These are phyloP conservation scores for Colletotrichum sublineola DNA, from an alignment of 2,329 filamentous ascomycete genomes.

Conservation along the genomic window DNA sequence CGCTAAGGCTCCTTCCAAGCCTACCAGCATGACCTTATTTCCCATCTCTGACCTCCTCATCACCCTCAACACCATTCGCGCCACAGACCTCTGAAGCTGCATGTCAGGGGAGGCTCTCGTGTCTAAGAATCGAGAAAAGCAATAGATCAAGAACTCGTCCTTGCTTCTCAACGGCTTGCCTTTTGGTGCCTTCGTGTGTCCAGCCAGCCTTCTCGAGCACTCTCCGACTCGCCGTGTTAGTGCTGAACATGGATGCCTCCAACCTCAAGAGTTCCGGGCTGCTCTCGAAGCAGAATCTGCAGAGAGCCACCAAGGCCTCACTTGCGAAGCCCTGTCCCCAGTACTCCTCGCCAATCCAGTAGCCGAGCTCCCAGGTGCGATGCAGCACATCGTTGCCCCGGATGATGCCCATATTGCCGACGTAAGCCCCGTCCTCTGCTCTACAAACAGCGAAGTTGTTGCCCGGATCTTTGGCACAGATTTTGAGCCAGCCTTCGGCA, in stretches of 20 bases:
- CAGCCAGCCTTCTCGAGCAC: conserved; percentile 61
- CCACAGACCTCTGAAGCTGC: not conserved
- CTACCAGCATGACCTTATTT: not conserved
- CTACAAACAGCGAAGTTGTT: conserved; percentile 54
- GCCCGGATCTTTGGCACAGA: conserved; percentile 37
- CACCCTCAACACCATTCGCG: not conserved
- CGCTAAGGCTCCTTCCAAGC: not conserved
- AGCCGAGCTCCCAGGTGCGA: conserved; percentile 63
- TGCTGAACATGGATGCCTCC: conserved; percentile 54
- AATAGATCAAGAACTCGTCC: conserved; percentile 55
- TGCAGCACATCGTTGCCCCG: conserved; percentile 54
- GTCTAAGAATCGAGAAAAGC: conserved; percentile 56
- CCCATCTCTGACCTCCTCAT: not conserved
- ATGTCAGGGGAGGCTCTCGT: conserved; percentile 46
- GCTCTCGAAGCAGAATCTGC: conserved; percentile 59
- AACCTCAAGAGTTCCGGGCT: conserved; percentile 58
- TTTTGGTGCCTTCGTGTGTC: conserved; percentile 57
- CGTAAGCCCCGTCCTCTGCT: conserved; percentile 50
- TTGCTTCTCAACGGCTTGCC: conserved; percentile 58
- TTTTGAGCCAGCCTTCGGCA: conserved; percentile 48
- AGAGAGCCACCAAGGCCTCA: conserved; percentile 55
- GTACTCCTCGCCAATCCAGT: conserved; percentile 58
- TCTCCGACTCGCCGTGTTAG: conserved; percentile 57
- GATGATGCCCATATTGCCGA: conserved; percentile 59
- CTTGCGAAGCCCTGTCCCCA: conserved; percentile 63